A percentile compares a stretch with the other conserved stretches of the same genome.
Evolutionary conservation across 805 yeast species (phyloP).

Genomic region (Schwanniomyces vanrijiae): DNA sequence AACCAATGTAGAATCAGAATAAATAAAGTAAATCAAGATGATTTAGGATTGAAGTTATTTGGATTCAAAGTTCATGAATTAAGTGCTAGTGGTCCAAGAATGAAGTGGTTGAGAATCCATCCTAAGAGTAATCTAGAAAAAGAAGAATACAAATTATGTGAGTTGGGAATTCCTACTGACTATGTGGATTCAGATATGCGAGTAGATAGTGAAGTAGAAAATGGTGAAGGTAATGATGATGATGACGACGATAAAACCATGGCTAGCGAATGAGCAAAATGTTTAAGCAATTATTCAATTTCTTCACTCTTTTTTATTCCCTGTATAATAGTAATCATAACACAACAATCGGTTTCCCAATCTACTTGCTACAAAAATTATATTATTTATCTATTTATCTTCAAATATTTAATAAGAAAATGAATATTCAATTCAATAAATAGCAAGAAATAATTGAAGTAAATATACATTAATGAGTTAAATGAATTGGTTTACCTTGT

Average conservation of each 20-base stretch:
- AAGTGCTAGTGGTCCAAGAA: conserved; percentile 85
- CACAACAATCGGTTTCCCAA: background rate
- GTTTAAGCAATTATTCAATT: background rate
- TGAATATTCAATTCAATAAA: background rate
- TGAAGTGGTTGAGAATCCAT: conserved; percentile 87
- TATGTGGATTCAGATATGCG: conserved; percentile 7
- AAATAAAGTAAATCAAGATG: conserved; percentile 47
- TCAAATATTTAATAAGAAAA: background rate
- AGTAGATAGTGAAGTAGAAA: conserved; percentile 25
- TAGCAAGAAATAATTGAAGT: background rate
- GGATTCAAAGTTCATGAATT: conserved; percentile 81
- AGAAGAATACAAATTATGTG: conserved; percentile 64
- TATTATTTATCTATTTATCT: background rate
- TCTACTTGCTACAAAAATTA: background rate
- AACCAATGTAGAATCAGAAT: conserved; percentile 63
- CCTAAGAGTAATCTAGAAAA: conserved; percentile 65
- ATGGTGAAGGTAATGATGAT: conserved; percentile 18
- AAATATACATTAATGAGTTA: conserved; percentile 50
- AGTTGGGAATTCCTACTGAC: conserved; percentile 51
- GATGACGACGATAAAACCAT: conserved; percentile 41
- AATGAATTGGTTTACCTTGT: conserved; percentile 61
- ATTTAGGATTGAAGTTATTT: conserved; percentile 73
- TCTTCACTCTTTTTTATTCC: background rate
- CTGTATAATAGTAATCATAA: background rate
- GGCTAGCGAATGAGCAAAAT: conserved; percentile 35